Evolutionary conservation across 352 stramenopile genomes (phyloP), one percentile per base, ranked within the genome.

Genomic region (Globisporangium sylvaticum): DNA sequence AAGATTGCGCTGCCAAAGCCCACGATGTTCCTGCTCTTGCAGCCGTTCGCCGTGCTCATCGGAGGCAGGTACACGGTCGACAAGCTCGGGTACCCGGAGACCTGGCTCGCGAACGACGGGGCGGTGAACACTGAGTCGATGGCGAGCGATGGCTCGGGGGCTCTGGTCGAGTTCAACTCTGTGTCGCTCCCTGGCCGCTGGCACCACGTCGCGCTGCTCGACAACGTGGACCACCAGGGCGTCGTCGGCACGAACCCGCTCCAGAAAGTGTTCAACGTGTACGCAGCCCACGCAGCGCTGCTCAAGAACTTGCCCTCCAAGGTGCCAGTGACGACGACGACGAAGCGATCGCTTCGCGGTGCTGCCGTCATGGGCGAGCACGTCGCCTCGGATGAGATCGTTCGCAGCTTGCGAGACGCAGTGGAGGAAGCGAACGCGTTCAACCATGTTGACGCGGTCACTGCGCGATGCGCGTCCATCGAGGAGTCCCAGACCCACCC

Each of bases 31-130:
- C 20, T 55, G 20, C 34, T 67, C n/a, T 52, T 71, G 4, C 52
- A 65, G 48, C 65, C 65, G 12, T 56, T 65, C 29, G 18, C 56
- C 1, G 18, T 59, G 25, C 29, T 71, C 48, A 25, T 71, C 6
- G 65, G 65, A 10, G 42, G 58, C n/a, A 50, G 65, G 5, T 70
- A 63, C 25, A 71, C 59, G 58, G 53, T 42, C 25, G 65, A 55
- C 3, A 52, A 42, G 58, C 64, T 48, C 37, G 73, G 73, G 31
- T 77, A 64, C 55, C 56, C 31, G 9, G 10, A 55, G 20, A 65
- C 68, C 9, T 79, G 73, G 73, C 73, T 74, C 42, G 22, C 39
- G 50, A 79, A 79, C 58, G 72, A 79, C 58, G 72, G 72, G 22
- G 72, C 56, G 6, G 72, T 79, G 6, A 76, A 75, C 67, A 60